phyloP scores from a whole-genome alignment of 192 early-diverging fungal species.

The Gorgonomyces haynaldii region DNA sequence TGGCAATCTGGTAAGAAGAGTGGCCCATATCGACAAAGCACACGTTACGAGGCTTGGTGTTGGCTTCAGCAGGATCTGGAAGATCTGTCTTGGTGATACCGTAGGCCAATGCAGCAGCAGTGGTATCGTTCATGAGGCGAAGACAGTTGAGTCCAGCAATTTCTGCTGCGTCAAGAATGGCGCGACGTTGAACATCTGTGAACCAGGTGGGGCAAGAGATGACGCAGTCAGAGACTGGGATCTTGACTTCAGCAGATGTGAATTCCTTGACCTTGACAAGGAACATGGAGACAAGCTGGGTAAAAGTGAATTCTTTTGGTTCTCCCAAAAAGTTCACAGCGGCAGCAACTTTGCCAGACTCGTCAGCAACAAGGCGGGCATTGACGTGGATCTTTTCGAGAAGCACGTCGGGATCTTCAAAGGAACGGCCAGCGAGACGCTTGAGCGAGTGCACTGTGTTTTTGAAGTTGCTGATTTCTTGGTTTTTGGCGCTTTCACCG shows the following conservation, averaged over 20 bases:
- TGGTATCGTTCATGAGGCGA: conserved; percentile 85
- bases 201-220: conserved; percentile 93
- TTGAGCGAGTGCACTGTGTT: conserved; percentile 86
- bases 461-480: conserved; percentile 93
- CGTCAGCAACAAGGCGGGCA: conserved; percentile 68
- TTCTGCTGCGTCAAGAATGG: conserved; percentile 74
- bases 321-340: conserved; percentile 69
- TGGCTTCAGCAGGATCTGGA: conserved; percentile 59
- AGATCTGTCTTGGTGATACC: conserved; percentile 97
- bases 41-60: conserved; percentile 75
- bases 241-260: conserved; percentile 67
- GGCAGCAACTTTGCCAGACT: conserved; percentile 63
- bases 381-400: conserved; percentile 78
- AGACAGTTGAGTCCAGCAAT: conserved; percentile 84
- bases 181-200: conserved; percentile 83
- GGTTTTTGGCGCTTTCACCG: conserved; percentile 87
- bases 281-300: conserved; percentile 91
- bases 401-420: conserved; percentile 71
- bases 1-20: conserved; percentile 70
- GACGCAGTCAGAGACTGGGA: conserved; percentile 82
- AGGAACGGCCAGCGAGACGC: conserved; percentile 80
- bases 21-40: conserved; percentile 92
- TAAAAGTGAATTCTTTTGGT: conserved; percentile 64
- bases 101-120: conserved; percentile 88
- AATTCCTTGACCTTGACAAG: conserved; percentile 85